Conservation (phyloP, 2,329 filamentous ascomycete species). For the Alternaria rosae region DNA sequence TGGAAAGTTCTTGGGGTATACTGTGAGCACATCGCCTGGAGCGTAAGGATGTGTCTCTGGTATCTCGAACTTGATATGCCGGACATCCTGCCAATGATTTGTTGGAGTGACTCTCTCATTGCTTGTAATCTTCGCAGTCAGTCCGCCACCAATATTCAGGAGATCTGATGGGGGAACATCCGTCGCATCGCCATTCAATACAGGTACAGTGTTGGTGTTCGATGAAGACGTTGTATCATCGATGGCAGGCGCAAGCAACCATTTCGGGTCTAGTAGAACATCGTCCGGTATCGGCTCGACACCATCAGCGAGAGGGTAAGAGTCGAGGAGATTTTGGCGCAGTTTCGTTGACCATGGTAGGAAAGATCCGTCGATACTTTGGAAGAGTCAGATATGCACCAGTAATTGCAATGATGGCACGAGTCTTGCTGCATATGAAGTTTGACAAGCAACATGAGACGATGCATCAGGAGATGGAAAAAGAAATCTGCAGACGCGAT, state of each 20-base stretch:
- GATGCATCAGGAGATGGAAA: slow-evolving; percentile 14
- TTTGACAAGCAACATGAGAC: background rate
- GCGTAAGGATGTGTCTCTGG: slow-evolving; percentile 57
- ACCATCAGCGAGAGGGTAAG: slow-evolving; percentile 73
- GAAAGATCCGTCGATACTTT: slow-evolving; percentile 81
- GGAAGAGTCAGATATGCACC: slow-evolving; percentile 3
- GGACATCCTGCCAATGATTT: slow-evolving; percentile 92
- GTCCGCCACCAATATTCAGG: slow-evolving; percentile 66
- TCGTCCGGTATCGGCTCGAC: slow-evolving; percentile 75
- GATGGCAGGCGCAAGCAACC: slow-evolving; percentile 60
- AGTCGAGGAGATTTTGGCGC: slow-evolving; percentile 68
- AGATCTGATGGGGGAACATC: slow-evolving; percentile 52
- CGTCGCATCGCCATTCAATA: slow-evolving; percentile 8
- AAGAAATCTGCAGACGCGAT: background rate
- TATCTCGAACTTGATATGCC: slow-evolving; percentile 71
- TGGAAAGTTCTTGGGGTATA: slow-evolving; percentile 88
- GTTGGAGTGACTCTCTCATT: slow-evolving; percentile 78
- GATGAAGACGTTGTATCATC: slow-evolving; percentile 9
- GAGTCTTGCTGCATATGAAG: background rate
- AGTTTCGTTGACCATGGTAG: slow-evolving; percentile 78
- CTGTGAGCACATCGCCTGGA: slow-evolving; percentile 80
- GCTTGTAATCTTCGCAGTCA: slow-evolving; percentile 65
- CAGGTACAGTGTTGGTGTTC: background rate
- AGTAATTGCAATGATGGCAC: background rate
- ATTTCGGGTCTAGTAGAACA: slow-evolving; percentile 78